Evolutionary conservation across 176 grass and related monocot genomes (phyloP), one percentile per base, ranked within the genome.

Genomic region (Musa schizocarpa): DNA sequence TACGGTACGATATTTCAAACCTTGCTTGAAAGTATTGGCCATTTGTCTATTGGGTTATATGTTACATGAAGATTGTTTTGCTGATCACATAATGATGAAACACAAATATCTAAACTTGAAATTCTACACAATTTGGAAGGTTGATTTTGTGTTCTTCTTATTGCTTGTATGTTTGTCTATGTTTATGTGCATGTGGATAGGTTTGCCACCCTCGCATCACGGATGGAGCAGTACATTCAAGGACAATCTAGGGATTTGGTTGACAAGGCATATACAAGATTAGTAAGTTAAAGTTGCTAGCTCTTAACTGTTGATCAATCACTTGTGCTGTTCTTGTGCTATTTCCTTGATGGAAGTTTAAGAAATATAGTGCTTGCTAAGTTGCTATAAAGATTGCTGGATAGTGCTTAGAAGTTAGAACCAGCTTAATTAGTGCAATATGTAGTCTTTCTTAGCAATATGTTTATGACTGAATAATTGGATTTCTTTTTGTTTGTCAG

Each of bases 191-290:
- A 78, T 82, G 67, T 77, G 25, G 49, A 56, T 64, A 99, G 95
- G 54, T 99, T 99, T 94, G 88, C 85, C 73, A 89, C 88, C 68
- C 90, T 91, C 82, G 95, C 88, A 68, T 86, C 95, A 82, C 84
- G 88, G 64, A 99, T 99, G 95, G 95, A 99, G 68, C 95, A 88
- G 50, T 91, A 94, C 81, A 99, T 94, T 83, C 95, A 94, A 83
- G 95, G 95, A 22, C 95, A 94, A 80, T 99, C 95, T 65, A 92
- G 95, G 82, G 95, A 94, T 54, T 91, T 99, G 78, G 84, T 92
- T 81, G 95, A 99, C 85, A 92, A 94, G 86, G 91, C 90, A 65
- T 94, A 99, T 83, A 87, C 85, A 77, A 92, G 89, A 82, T 83
- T 99, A 83, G 95, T 99, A 73, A 92, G 88, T 89, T n/a, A 70